Conservation (phyloP, 768 basidiomycete genomes). For the Rickenella mellea region DNA sequence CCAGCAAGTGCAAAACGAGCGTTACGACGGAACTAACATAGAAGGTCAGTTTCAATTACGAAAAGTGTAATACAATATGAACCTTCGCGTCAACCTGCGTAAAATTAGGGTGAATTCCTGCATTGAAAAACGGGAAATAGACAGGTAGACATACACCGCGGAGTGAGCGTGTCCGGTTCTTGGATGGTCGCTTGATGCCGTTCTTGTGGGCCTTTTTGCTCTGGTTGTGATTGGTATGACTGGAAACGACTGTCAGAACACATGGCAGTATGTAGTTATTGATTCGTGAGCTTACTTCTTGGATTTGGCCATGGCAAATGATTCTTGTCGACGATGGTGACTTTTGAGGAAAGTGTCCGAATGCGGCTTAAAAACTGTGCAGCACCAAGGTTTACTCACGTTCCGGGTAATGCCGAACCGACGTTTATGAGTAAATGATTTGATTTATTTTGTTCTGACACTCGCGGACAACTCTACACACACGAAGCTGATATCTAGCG, state of each 20-base stretch:
- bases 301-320: constrained; percentile 81
- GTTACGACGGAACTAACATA: constrained; percentile 73
- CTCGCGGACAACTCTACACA: too few species aligned
- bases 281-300: constrained; percentile 64
- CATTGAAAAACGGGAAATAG: constrained; percentile 3
- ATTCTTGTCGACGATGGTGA: background rate
- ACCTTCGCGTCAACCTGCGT: constrained; percentile 76
- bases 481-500: too few species aligned
- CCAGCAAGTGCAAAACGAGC: constrained; percentile 62
- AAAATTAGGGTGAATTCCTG: constrained; percentile 4
- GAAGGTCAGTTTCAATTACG: constrained; percentile 5
- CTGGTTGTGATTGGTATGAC: constrained; percentile 95
- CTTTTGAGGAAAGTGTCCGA: background rate
- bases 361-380: constrained; percentile 21
- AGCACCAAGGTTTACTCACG: constrained; percentile 9
- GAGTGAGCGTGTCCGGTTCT: constrained; percentile 66
- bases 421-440: too few species aligned
- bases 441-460: too few species aligned
- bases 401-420: too few species aligned
- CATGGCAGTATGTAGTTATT: constrained; percentile 2
- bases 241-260: constrained; percentile 20
- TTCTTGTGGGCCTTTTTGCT: constrained; percentile 95
- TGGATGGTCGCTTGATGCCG: constrained; percentile 83
- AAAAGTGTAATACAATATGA: constrained; percentile 4
- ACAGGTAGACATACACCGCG: constrained; percentile 75